Evolutionary conservation across 73 alveolate genomes (phyloP), one percentile per base, ranked within the genome.

Genomic region (Blepharisma stoltei): DNA sequence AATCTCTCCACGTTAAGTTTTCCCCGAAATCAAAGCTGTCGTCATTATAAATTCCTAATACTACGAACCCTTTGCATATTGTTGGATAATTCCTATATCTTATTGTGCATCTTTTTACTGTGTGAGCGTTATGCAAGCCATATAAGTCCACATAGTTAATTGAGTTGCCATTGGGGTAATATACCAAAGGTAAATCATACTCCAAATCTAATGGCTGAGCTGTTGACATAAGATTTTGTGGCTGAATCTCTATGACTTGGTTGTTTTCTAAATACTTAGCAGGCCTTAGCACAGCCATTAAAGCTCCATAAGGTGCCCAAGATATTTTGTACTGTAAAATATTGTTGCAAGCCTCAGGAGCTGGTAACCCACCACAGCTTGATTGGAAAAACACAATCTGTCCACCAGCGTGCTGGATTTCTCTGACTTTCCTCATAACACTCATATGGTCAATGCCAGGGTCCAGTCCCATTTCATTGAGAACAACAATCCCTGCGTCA

Each of bases 281-380:
- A 38, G 53, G 78, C 41, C 79, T 83, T 69, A 69, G 55, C 0
- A 89, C 82, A 14, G 95, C 89, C 47, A 70, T 54, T 41, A 88
- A 60, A 43, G 88, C 95, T 18, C 89, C 95, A 60, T 85, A 73
- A 5, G 95, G 95, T 43, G 86, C 89, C 95, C 95, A 88, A 48
- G 85, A 49, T 78, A 88, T 79, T 54, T 88, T 88, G 55, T 88
- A 88, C 23, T 89, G 84, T 27, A 88, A 48, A 6, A 88, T 90
- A 53, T 88, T 88, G 49, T 83, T 86, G 49, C 86, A 77, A 43
- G 86, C 81, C 65, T 88, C 91, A 54, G 95, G 89, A 20, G 87
- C 89, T 6, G 95, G 95, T 7, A 88, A 86, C 6, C 88, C 95
- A 38, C 95, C 95, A 73, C 95, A 88, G 85, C 89, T 83, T 47